phyloP scores from a whole-genome alignment of 805 yeast genomes.

The Metschnikowia hibisci region DNA sequence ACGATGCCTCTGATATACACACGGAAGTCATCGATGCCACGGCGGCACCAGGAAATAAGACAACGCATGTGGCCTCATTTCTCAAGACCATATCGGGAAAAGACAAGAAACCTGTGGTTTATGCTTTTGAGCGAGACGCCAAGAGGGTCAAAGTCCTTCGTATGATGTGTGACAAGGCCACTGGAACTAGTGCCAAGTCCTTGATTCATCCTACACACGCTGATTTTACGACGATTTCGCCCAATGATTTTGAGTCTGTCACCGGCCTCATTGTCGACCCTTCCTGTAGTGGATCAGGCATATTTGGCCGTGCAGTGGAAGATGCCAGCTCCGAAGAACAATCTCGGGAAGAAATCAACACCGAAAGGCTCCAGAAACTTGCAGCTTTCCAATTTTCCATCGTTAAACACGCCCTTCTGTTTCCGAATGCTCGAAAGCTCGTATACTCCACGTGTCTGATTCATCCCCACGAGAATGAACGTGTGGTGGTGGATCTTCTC shows the following conservation, averaged over 20 bases:
- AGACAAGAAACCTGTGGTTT: slow-evolving; percentile 38
- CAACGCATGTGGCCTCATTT: slow-evolving; percentile 82
- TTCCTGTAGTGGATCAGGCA: slow-evolving; percentile 96
- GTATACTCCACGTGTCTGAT: slow-evolving; percentile 96
- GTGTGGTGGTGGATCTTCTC: slow-evolving; percentile 78
- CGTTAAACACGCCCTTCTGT: slow-evolving; percentile 80
- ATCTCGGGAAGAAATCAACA: slow-evolving; percentile 38
- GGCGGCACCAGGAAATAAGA: slow-evolving; percentile 98
- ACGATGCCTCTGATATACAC: slow-evolving; percentile 47
- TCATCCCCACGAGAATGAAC: slow-evolving; percentile 90
- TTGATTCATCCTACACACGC: slow-evolving; percentile 51
- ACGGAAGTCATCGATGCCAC: slow-evolving; percentile 83
- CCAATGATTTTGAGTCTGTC: slow-evolving; percentile 57
- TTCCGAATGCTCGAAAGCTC: slow-evolving; percentile 71
- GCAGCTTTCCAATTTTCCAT: slow-evolving; percentile 85
- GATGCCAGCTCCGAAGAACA: slow-evolving; percentile 42
- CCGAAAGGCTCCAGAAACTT: slow-evolving; percentile 64
- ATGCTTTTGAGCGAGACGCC: slow-evolving; percentile 85
- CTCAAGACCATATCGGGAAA: slow-evolving; percentile 27
- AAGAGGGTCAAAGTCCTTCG: slow-evolving; percentile 65
- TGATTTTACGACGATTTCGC: slow-evolving; percentile 62
- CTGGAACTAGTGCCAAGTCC: slow-evolving; percentile 24
- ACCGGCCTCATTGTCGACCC: slow-evolving; percentile 92
- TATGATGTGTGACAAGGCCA: slow-evolving; percentile 76
- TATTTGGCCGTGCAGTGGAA: slow-evolving; percentile 80